Percentiles rank a stretch among this genome's conserved stretches.
These are phyloP conservation scores for Alloteropsis semialata DNA, from an alignment of 176 grass and related monocot genomes.

Conservation along the genomic window DNA sequence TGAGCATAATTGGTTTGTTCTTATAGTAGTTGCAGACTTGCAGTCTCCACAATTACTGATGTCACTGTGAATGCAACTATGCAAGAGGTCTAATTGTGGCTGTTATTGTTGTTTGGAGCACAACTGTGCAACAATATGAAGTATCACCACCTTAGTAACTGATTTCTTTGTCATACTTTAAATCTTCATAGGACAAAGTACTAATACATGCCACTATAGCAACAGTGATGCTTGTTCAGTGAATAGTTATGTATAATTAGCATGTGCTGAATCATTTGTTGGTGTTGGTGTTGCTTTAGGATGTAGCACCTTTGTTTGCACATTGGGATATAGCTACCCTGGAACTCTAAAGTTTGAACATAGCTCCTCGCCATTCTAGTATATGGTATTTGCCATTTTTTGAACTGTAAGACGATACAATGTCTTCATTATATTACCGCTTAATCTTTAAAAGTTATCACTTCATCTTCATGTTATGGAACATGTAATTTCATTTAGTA, in stretches of 20 bases:
- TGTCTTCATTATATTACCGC: not conserved
- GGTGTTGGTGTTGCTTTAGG: not conserved
- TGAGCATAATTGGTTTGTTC: too few relatives aligned
- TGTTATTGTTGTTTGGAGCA: conserved; percentile 76
- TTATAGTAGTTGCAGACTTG: too few relatives aligned
- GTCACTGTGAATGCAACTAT: too few relatives aligned
- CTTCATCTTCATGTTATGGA: not conserved
- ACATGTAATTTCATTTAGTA: not conserved
- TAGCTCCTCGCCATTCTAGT: not conserved
- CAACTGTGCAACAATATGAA: conserved; percentile 86
- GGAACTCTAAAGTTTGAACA: not conserved
- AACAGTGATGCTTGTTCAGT: not conserved
- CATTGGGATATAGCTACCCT: not conserved
- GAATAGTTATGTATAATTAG: not conserved
- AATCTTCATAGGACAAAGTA: not conserved
- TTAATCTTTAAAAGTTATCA: not conserved
- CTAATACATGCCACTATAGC: not conserved
- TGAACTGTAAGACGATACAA: not conserved
- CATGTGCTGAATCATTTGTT: not conserved
- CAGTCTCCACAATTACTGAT: too few relatives aligned
- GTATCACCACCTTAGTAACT: conserved; percentile 15
- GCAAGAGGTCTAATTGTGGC: conserved; percentile 54
- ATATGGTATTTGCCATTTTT: not conserved
- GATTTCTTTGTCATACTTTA: not conserved
- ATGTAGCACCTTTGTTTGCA: not conserved